Evolutionary conservation across 176 grass and related monocot species (phyloP).

Genomic region (Aegilops longissima): DNA sequence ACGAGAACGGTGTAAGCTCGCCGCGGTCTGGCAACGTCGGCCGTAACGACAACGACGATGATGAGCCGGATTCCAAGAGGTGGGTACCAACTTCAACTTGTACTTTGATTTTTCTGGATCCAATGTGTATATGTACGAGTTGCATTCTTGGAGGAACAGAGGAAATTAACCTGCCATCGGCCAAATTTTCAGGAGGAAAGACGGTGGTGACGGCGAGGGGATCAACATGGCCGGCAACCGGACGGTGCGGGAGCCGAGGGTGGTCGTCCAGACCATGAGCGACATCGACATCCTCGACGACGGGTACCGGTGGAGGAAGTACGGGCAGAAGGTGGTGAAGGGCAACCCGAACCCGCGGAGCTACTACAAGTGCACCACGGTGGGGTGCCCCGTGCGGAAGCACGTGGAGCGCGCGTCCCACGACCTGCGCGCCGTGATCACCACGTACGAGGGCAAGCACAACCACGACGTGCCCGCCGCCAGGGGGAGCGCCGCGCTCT

Average conservation of each 20-base stretch:
- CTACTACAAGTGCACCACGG: slow-evolving; percentile 97
- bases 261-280: slow-evolving; percentile 92
- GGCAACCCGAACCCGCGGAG: slow-evolving; percentile 95
- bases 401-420: slow-evolving; percentile 96
- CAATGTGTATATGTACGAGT: not conserved
- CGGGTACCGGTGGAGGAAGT: slow-evolving; percentile 95
- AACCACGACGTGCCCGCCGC: slow-evolving; percentile 93
- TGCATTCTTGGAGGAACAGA: not conserved
- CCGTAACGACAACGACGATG: slow-evolving; percentile 47
- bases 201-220: slow-evolving; percentile 54
- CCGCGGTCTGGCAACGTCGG: slow-evolving; percentile 22
- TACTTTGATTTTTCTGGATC: no score
- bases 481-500: slow-evolving; percentile 63
- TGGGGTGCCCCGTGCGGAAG: slow-evolving; percentile 82
- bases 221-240: slow-evolving; percentile 59
- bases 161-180: not conserved
- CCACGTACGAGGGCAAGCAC: slow-evolving; percentile 97
- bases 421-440: slow-evolving; percentile 88
- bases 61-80: slow-evolving; percentile 85
- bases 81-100: slow-evolving; percentile 1
- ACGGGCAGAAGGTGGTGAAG: slow-evolving; percentile 97
- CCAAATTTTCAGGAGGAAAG: slow-evolving; percentile 55
- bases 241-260: slow-evolving; percentile 82
- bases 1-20: slow-evolving; percentile 49
- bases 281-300: slow-evolving; percentile 98